phyloP scores from a whole-genome alignment of 2,329 filamentous ascomycete genomes.

The Alternaria hordeiaustralica region DNA sequence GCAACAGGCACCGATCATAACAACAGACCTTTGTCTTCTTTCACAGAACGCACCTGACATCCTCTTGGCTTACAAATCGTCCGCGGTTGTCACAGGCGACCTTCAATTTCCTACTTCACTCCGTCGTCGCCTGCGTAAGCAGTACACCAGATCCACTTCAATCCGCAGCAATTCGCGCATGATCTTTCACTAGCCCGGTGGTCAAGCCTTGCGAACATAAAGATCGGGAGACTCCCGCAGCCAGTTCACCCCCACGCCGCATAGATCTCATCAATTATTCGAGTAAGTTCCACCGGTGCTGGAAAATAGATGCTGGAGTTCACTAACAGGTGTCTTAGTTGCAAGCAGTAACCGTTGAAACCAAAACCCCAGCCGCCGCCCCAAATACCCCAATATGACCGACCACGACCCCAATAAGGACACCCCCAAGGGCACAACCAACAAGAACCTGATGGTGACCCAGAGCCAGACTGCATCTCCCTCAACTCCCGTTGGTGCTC shows the following conservation, averaged over 20 bases:
- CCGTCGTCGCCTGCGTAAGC: background rate
- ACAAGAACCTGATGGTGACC: background rate
- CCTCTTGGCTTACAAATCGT: background rate
- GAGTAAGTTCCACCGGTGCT: background rate
- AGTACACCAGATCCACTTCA: background rate
- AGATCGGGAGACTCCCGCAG: background rate
- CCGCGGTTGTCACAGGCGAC: background rate
- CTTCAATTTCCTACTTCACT: background rate
- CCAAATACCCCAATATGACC: constrained; percentile 1
- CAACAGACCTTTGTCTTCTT: background rate
- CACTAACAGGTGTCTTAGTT: background rate
- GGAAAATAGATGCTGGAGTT: background rate
- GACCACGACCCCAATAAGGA: background rate
- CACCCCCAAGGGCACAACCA: background rate
- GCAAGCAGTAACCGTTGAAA: background rate
- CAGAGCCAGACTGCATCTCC: background rate
- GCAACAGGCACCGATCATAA: background rate
- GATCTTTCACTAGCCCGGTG: background rate
- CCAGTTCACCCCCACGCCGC: background rate
- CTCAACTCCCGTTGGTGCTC: background rate
- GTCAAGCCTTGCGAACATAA: background rate
- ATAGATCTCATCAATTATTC: background rate
- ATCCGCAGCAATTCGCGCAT: background rate
- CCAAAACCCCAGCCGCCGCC: background rate
- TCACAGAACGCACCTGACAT: background rate